Evolutionary conservation across 2,329 filamentous ascomycete species (phyloP).

Genomic region (Nigrospora osmanthi): DNA sequence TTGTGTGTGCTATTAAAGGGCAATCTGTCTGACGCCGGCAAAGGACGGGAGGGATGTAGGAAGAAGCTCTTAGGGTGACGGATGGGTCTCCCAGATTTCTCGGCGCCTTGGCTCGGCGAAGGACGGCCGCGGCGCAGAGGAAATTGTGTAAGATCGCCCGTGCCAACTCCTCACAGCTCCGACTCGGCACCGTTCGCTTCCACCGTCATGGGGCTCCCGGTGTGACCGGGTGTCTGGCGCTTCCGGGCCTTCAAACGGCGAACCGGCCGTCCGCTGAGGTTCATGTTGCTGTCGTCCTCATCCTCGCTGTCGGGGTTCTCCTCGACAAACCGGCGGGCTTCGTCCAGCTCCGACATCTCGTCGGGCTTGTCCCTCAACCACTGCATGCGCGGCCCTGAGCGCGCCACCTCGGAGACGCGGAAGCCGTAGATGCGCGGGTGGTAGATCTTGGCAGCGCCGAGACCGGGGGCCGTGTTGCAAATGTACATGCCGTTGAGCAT

Average conservation of each 20-base stretch:
- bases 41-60: too few species aligned
- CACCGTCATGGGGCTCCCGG: conserved; percentile 48
- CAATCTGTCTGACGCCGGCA: too few species aligned
- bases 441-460: conserved; percentile 79
- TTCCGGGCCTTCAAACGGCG: conserved; percentile 32
- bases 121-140: too few species aligned
- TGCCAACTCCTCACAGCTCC: conserved; percentile 30
- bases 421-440: conserved; percentile 97
- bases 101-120: too few species aligned
- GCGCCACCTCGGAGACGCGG: conserved; percentile 81
- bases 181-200: conserved; percentile 49
- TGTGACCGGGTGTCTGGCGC: conserved; percentile 31
- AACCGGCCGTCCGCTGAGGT: conserved; percentile 30
- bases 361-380: conserved; percentile 84
- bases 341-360: conserved; percentile 77
- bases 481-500: conserved; percentile 81
- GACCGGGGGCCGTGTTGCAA: conserved; percentile 79
- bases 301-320: conserved; percentile 51
- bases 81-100: too few species aligned
- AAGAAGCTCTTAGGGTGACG: too few species aligned
- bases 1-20: too few species aligned
- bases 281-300: conserved; percentile 42
- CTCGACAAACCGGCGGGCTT: conserved; percentile 50
- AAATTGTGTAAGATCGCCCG: too few species aligned
- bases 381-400: conserved; percentile 90